Evolutionary conservation across 2,329 filamentous ascomycete genomes (phyloP).

Genomic region (Lachnellula arida): DNA sequence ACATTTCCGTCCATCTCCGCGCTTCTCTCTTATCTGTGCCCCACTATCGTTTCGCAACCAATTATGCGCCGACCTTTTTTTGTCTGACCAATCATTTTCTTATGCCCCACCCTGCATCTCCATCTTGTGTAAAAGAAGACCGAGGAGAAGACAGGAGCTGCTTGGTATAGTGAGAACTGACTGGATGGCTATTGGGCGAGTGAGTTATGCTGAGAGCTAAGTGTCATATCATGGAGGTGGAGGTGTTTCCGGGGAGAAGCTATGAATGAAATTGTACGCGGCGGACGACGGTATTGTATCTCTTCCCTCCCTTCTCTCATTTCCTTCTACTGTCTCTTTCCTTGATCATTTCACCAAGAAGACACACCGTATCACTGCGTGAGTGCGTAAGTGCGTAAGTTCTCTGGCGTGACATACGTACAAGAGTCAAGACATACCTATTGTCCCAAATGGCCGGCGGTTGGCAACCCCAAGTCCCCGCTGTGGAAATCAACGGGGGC

Average conservation of each 20-base stretch:
- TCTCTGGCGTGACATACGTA: background rate
- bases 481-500: conserved; percentile 20
- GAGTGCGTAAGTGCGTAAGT: background rate
- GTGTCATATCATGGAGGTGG: background rate
- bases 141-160: background rate
- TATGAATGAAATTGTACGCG: background rate
- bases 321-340: background rate
- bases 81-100: background rate
- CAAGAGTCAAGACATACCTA: background rate
- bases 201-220: background rate
- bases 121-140: background rate
- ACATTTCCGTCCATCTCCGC: background rate
- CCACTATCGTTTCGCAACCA: background rate
- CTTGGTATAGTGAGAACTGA: too few species aligned
- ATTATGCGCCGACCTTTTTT: background rate
- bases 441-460: conserved; percentile 22
- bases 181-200: too few species aligned
- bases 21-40: background rate
- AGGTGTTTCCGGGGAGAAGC: background rate
- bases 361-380: background rate
- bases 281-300: background rate
- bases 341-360: background rate
- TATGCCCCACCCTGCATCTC: background rate
- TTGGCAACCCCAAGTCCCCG: conserved; percentile 25
- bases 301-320: background rate